Evolutionary conservation across 108 stramenopile genomes (phyloP), one percentile per base, ranked within the genome.

Genomic region (Parmales sp.): DNA sequence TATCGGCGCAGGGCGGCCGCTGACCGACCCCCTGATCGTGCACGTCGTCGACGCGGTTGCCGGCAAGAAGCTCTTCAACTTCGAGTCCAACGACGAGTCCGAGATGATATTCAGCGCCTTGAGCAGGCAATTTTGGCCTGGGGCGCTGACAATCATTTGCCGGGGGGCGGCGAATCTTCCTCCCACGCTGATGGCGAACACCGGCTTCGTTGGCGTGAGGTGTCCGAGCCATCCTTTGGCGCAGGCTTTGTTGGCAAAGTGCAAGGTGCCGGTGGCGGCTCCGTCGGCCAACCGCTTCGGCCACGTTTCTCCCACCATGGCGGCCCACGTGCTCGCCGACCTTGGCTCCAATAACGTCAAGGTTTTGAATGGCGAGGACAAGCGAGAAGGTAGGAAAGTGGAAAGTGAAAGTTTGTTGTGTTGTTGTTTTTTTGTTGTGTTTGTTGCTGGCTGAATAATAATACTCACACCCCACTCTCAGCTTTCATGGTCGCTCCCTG

Each of bases 241-340:
- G 18, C 72, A 81, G 37, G 79, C 81, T 1, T 72, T 99, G 37
- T 78, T 99, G 37, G 70, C 70, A 25, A 79, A 74, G 13, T 88
- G 91, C 4, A 38, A 75, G 38, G 88, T 95, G 43, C 98, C 98
- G 23, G 92, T 99, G 50, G 97, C 96, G 1, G 98, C 98, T 22
- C 98, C 98, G 9, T 87, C 85, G 69, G 98, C 98, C 16, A 99
- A 99, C 68, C 89, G 95, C 45, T 99, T 98, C 76, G 96, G 94
- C 19, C 96, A 97, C 64, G 94, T 97, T 6, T 89, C 88, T 28
- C 96, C 98, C 38, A 99, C 98, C 1, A 45, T 72, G 28, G 92
- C 97, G 0, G 51, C 65, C 11, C 98, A 99, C 72, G 98, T 99
- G 0, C 83, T 92, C 81, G 90, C 90, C 72, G 96, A 97, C 74